A percentile compares a stretch with the other conserved stretches of the same genome.
These are phyloP conservation scores for Cystoderma amianthinum DNA, from an alignment of 768 basidiomycete species.

Conservation along the genomic window DNA sequence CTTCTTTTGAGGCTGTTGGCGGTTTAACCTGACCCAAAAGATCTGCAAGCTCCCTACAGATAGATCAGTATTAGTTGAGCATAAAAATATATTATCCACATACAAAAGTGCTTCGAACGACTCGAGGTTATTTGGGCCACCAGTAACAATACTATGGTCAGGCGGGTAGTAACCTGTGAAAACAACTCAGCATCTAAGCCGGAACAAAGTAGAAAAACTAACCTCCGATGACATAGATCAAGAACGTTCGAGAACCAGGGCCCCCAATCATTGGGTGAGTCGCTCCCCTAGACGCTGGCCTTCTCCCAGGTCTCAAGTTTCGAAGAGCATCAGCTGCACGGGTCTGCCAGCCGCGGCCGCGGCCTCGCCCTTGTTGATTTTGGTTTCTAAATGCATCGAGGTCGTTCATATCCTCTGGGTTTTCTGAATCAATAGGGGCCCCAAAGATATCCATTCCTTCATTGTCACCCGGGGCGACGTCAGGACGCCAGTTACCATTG, in stretches of 20 bases:
- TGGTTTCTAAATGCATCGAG: slow-evolving; percentile 2
- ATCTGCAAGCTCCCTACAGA: slow-evolving; percentile 69
- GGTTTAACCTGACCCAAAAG: slow-evolving; percentile 79
- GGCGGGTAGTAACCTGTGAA: slow-evolving; percentile 82
- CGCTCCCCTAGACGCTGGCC: slow-evolving; percentile 8
- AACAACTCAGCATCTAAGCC: not conserved
- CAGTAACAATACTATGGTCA: slow-evolving; percentile 84
- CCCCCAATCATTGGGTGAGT: slow-evolving; percentile 8
- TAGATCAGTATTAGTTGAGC: slow-evolving; percentile 2
- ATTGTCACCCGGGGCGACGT: slow-evolving; percentile 13
- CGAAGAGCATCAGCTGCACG: slow-evolving; percentile 59
- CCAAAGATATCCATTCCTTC: slow-evolving; percentile 14
- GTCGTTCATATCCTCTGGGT: slow-evolving; percentile 8
- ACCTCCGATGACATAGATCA: slow-evolving; percentile 90
- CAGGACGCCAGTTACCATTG: slow-evolving; percentile 30
- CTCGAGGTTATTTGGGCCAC: slow-evolving; percentile 59
- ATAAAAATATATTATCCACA: slow-evolving; percentile 17
- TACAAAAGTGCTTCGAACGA: slow-evolving; percentile 77
- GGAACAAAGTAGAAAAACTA: slow-evolving; percentile 12
- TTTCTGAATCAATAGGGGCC: slow-evolving; percentile 4
- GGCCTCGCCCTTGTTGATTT: slow-evolving; percentile 5
- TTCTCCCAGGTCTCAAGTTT: slow-evolving; percentile 36
- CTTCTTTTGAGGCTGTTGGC: slow-evolving; percentile 74
- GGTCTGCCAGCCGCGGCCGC: slow-evolving; percentile 42
- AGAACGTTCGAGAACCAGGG: slow-evolving; percentile 62